Conservation (phyloP, 2,329 filamentous ascomycete species). For the Paracorniculantispora psalliotae region DNA sequence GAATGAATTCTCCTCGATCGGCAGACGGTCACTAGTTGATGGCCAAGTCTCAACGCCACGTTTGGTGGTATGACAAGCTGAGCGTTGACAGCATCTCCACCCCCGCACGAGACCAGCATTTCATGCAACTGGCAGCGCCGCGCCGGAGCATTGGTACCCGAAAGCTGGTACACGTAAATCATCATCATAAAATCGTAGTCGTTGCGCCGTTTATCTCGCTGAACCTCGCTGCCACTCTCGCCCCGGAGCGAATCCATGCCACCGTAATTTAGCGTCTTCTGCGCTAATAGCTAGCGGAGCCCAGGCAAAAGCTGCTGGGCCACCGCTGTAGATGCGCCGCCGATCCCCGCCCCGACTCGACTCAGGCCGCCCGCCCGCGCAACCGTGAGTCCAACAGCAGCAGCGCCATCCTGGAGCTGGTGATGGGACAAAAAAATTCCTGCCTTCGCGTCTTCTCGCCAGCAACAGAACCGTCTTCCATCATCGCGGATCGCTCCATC, state of each 20-base stretch:
- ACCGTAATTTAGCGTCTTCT: no score
- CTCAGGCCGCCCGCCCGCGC: no score
- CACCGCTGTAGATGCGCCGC: neutral
- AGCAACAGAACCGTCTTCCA: neutral
- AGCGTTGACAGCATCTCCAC: neutral
- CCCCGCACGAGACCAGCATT: neutral
- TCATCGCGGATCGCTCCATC: neutral
- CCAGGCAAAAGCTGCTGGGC: no score
- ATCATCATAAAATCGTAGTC: no score
- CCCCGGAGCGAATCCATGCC: no score
- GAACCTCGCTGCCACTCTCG: no score
- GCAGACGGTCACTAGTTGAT: neutral
- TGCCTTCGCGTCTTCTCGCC: neutral
- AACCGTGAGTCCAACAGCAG: neutral
- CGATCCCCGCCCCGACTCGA: neutral
- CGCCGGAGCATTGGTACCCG: neutral
- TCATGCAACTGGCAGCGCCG: no score
- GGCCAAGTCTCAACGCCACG: neutral
- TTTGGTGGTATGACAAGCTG: no score
- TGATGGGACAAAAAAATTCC: neutral
- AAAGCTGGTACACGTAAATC: neutral
- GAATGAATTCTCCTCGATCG: neutral
- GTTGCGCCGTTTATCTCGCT: no score
- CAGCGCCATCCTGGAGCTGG: neutral
- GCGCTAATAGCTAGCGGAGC: no score